Base-by-base conservation (phyloP, 306 rosid species). In the Acacia acuminata region DNA sequence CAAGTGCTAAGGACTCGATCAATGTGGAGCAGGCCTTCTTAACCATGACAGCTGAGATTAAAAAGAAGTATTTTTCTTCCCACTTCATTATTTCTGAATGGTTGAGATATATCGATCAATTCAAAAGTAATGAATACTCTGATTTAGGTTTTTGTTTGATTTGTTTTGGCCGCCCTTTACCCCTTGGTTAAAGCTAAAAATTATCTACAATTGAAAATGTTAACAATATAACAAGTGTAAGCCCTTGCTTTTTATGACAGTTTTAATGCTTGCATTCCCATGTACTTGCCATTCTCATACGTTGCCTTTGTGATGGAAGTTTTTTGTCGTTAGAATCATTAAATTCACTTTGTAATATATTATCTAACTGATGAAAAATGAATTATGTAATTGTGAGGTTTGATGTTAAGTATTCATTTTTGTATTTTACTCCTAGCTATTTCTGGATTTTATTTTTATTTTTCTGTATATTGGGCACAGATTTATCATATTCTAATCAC, bases 11-110 rank as follows among this genome's bases (percentile, higher is more conserved):
- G 86, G 98, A 96, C 82, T 92, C 99, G 0, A 91, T 92, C 91
- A 96, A 96, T 63, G 99, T 96, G 88, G 99, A 96, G 88, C 96
- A 96, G 87, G 99, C 99, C 80, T 96, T 96, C 94, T 88, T 93
- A 83, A 93, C 97, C 79, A 96, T 96, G 99, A 92, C 98, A 14
- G 88, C 87, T 2, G 98, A 93, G 92, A 96, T 96, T 79, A 96
- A 93, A 96, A 93, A 93, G 79, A 96, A 92, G 99, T 96, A 90
- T 48, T 87, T 71, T 79, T 78, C 38, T 63, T 63, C 40, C 36
- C 38, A 16, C 8, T 82, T 34, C 90, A 55, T 67, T 66, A 20
- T 81, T 82, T 68, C 68, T 60, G 16, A 73, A 80, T 75, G 27
- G 22, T 58, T 58, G 30, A 58, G 32, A 16, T 3, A 77, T 45